These are phyloP conservation scores for Aurantiochytrium sp. DNA, from an alignment of 108 stramenopile species.

Conservation along the genomic window DNA sequence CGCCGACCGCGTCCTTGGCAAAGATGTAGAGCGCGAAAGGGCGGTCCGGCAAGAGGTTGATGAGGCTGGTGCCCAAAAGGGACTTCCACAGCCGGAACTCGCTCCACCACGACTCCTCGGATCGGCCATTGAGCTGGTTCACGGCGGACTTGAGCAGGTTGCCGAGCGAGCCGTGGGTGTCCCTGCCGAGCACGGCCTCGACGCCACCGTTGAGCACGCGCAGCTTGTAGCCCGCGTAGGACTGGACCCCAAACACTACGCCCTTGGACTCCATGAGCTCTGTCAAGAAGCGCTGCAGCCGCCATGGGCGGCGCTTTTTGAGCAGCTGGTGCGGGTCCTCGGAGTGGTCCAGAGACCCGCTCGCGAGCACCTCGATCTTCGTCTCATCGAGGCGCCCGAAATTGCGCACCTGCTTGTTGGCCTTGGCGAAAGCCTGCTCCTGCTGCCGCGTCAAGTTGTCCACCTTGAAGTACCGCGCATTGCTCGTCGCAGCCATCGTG, in stretches of 20 bases:
- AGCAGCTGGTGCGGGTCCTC: background rate
- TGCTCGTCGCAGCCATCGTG: too few species aligned
- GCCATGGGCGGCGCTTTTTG: constrained; percentile 1
- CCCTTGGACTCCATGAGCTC: background rate
- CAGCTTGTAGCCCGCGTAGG: background rate
- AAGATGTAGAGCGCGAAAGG: background rate
- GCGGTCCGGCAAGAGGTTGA: constrained; percentile 8
- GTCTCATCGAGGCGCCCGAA: background rate
- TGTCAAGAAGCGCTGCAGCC: background rate
- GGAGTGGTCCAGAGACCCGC: background rate
- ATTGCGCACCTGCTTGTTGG: constrained; percentile 13
- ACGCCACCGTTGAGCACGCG: background rate
- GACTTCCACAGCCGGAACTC: background rate
- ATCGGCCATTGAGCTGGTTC: background rate
- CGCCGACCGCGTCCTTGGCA: background rate
- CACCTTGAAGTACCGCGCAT: constrained; percentile 20
- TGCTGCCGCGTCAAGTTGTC: background rate
- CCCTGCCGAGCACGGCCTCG: background rate
- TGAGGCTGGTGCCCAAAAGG: background rate
- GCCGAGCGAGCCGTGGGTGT: background rate
- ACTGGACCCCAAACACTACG: background rate
- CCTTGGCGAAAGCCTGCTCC: background rate
- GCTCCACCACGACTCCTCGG: background rate
- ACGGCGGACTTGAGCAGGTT: too few species aligned
- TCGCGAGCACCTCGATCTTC: background rate